These are phyloP conservation scores for Hanseniaspora valbyensis DNA, from an alignment of 805 yeast species.

Conservation along the genomic window DNA sequence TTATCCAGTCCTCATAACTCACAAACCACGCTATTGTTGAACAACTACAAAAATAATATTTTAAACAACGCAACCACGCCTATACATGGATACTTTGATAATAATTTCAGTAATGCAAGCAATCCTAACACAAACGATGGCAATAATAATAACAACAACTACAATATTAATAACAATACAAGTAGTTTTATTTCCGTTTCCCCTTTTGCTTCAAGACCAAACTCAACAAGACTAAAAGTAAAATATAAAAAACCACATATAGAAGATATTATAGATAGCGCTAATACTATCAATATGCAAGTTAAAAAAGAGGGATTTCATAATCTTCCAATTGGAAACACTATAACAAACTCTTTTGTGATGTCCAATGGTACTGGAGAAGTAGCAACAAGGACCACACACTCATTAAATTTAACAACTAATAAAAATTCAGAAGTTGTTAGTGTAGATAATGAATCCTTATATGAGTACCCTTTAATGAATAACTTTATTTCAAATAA, in stretches of 20 bases:
- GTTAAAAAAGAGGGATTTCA: neutral
- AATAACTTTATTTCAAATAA: neutral
- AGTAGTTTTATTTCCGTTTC: too few relatives aligned
- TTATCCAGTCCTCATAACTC: neutral
- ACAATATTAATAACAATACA: too few relatives aligned
- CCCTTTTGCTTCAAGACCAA: conserved; percentile 1
- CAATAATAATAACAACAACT: neutral
- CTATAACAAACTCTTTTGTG: neutral
- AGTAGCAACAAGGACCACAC: neutral
- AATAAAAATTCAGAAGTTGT: neutral
- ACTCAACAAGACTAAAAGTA: neutral
- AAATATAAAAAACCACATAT: conserved; percentile 19
- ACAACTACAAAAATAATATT: conserved; percentile 7
- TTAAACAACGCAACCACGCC: neutral
- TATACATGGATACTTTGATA: neutral
- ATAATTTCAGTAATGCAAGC: too few relatives aligned
- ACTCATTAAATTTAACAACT: neutral
- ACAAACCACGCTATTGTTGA: neutral
- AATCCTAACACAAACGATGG: too few relatives aligned
- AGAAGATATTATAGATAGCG: conserved; percentile 26
- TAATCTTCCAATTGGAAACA: neutral
- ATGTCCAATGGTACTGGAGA: neutral
- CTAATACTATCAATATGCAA: conserved; percentile 15
- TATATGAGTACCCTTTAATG: neutral
- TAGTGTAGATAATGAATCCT: neutral